These are phyloP conservation scores for Balakata baccata DNA, from an alignment of 345 rosid species.

Conservation along the genomic window DNA sequence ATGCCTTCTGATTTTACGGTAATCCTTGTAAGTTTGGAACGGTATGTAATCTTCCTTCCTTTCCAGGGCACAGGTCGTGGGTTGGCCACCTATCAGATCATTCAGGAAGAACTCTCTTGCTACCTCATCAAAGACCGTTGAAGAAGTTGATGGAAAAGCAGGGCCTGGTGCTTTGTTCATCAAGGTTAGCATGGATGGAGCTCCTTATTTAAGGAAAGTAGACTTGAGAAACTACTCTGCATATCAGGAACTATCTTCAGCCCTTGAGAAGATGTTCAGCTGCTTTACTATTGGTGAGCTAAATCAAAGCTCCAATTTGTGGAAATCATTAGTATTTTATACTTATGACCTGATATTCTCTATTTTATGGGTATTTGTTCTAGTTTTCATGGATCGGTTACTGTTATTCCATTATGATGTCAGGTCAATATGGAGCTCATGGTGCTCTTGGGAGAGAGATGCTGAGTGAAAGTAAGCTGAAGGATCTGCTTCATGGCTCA, in stretches of 20 bases:
- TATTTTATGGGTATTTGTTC: neutral
- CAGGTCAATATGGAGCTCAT: slow-evolving; percentile 37
- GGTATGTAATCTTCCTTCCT: slow-evolving; percentile 4
- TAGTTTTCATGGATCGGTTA: slow-evolving; percentile 28
- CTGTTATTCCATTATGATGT: slow-evolving; percentile 18
- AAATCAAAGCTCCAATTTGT: neutral
- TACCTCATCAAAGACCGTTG: slow-evolving; percentile 32
- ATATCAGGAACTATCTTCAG: slow-evolving; percentile 31
- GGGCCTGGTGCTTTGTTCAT: slow-evolving; percentile 26
- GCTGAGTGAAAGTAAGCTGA: slow-evolving; percentile 32
- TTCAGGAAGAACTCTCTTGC: slow-evolving; percentile 36
- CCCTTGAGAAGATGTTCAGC: slow-evolving; percentile 38
- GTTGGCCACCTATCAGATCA: slow-evolving; percentile 36
- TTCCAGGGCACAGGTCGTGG: slow-evolving; percentile 39
- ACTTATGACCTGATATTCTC: neutral
- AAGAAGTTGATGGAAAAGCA: slow-evolving; percentile 35
- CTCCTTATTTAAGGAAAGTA: slow-evolving; percentile 35
- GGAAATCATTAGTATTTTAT: neutral
- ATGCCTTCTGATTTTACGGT: neutral
- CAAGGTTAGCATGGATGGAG: slow-evolving; percentile 39
- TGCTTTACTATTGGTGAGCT: slow-evolving; percentile 35
- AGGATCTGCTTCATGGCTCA: slow-evolving; percentile 37
- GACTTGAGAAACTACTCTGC: slow-evolving; percentile 34
- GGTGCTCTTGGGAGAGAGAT: slow-evolving; percentile 30
- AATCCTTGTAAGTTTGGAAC: neutral